Conservation (phyloP, 2,329 filamentous ascomycete species). For the Neoarthrinium moseri region DNA sequence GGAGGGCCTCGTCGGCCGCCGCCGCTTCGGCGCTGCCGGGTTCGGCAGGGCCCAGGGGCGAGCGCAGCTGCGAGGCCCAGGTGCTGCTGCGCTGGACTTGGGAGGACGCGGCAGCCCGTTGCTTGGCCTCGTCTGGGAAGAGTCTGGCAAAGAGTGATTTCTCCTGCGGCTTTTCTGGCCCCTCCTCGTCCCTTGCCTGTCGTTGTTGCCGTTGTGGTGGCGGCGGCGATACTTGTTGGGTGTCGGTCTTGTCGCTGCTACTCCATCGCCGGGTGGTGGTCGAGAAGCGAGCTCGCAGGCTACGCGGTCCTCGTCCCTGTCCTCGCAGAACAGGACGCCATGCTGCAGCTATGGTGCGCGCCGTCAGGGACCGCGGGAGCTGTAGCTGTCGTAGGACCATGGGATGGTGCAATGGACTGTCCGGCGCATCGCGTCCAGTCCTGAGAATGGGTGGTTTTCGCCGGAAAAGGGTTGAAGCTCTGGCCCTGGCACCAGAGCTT, state of each 20-base stretch:
- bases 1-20: too few species aligned
- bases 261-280: not conserved
- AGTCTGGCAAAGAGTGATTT: constrained; percentile 45
- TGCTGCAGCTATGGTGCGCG: constrained; percentile 28
- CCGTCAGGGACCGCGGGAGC: constrained; percentile 26
- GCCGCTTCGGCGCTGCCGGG: too few species aligned
- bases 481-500: not conserved
- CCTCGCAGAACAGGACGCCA: constrained; percentile 17
- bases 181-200: not conserved
- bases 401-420: constrained; percentile 24
- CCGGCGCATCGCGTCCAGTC: constrained; percentile 22
- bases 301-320: constrained; percentile 16
- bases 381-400: constrained; percentile 32
- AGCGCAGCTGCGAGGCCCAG: too few species aligned
- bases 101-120: too few species aligned
- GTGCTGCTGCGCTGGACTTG: not conserved
- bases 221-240: constrained; percentile 1
- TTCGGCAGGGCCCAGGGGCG: not conserved
- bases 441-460: not conserved
- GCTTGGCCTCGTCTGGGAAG: constrained; percentile 49
- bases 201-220: too few species aligned
- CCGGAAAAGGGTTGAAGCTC: not conserved
- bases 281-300: constrained; percentile 10
- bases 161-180: constrained; percentile 2
- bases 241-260: constrained; percentile 3